Base-by-base conservation (phyloP, 1,284 basidiomycete genomes). In the Fomitopsis betulina region DNA sequence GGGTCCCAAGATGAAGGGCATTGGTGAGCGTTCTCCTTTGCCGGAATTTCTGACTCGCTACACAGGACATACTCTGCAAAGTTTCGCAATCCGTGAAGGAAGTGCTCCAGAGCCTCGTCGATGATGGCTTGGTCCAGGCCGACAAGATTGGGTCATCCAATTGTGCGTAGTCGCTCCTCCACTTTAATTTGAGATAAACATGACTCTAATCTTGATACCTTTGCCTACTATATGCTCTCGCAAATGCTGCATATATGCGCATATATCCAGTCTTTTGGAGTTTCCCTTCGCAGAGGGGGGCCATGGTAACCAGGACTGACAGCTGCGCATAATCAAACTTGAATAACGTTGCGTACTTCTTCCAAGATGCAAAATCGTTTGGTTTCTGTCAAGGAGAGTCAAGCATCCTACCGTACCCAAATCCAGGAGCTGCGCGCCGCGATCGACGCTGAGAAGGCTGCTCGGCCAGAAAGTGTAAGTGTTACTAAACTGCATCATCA, bases 101-200 rank as follows among this genome's bases (percentile, higher is more conserved):
- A 63, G 87, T 94, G 0, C 72, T 95, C 2, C 90, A 94, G 65
- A 87, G 88, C 5, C 80, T 96, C 27, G 87, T 93, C 21, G 86
- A 92, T 63, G 93, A 96, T 67, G 85, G 86, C 3, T 76, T 94
- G 38, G 91, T 95, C 15, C 85, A 88, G 68, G 79, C 78, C 51
- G 94, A 96, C 71, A 96, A 96, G 74, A 94, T 96, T 57, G 93
- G 94, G 25, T 91, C 92, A 6, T 93, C 92, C 3, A 95, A 95
- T 68, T 96, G 93, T 93, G 65, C 65, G 87, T 68, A 55, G 61
- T 70, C 62, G 72, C 13, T 12, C 9, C 25, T 27, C 27, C 8
- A 30, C 27, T 30, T 30, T 5, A 19, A 47, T 13, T 30, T 25
- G 70, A 69, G 8, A 5, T 4, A 30, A 30, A 1, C 27, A 4